Evolutionary conservation across 306 rosid species (phyloP).

Genomic region (Trichosanthes truncata): DNA sequence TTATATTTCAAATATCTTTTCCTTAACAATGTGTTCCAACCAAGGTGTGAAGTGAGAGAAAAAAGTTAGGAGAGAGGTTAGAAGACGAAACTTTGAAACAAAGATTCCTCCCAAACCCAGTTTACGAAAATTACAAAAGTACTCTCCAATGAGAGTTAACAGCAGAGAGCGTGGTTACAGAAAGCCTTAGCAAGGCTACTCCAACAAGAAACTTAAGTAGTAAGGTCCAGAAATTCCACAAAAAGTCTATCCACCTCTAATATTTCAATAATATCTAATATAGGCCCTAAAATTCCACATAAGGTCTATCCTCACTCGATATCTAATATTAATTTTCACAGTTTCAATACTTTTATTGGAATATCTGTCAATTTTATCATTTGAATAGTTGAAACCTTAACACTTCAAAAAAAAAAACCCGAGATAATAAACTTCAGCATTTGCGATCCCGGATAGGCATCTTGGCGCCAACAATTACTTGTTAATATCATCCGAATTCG

Average conservation of each 20-base stretch:
- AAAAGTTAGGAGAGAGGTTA: not conserved
- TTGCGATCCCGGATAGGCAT: not conserved
- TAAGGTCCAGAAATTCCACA: not conserved
- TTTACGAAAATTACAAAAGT: not conserved
- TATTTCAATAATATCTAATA: not conserved
- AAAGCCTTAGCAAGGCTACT: not conserved
- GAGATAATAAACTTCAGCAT: not conserved
- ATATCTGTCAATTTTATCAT: not conserved
- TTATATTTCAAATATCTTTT: too few relatives aligned
- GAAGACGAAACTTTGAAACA: not conserved
- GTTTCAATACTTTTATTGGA: not conserved
- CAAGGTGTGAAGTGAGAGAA: not conserved
- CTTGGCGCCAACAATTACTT: not conserved
- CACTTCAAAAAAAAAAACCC: not conserved
- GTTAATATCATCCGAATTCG: not conserved
- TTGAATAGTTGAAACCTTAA: not conserved
- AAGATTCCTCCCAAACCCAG: not conserved
- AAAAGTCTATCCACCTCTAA: too few relatives aligned
- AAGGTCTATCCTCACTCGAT: not conserved
- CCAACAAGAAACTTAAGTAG: not conserved
- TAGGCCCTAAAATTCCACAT: not conserved
- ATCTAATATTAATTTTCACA: not conserved
- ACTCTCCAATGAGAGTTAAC: not conserved
- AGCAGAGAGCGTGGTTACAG: not conserved
- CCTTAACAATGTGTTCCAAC: not conserved